Conservation (phyloP, 192 early-diverging fungal genomes). For the Backusella tuberculispora region DNA sequence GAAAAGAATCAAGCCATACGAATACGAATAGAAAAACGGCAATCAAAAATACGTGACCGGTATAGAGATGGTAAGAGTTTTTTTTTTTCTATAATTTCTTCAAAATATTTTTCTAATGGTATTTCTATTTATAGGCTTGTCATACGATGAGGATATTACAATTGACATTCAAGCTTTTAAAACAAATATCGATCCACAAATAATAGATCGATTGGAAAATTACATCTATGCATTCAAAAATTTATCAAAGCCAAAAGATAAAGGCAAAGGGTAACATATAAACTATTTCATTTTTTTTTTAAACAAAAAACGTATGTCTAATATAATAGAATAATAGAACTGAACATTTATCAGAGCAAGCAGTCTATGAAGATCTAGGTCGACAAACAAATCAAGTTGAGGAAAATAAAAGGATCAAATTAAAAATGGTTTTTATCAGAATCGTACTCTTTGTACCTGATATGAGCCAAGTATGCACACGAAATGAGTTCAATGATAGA, state of each 20-base stretch:
- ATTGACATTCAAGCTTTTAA: constrained; percentile 53
- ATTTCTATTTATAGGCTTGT: background rate
- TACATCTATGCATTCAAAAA: constrained; percentile 37
- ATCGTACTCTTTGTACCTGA: constrained; percentile 35
- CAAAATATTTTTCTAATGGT: background rate
- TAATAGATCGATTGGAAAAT: constrained; percentile 49
- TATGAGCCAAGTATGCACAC: constrained; percentile 35
- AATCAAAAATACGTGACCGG: constrained; percentile 4
- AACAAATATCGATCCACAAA: constrained; percentile 47
- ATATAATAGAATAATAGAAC: background rate
- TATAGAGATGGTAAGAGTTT: constrained; percentile 17
- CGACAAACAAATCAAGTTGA: constrained; percentile 6
- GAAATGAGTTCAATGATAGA: constrained; percentile 30
- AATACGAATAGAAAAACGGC: constrained; percentile 27
- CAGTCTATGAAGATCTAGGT: background rate
- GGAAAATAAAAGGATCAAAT: background rate
- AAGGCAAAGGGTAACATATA: background rate
- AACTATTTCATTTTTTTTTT: background rate
- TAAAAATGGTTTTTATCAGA: constrained; percentile 34
- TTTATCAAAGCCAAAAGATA: constrained; percentile 4
- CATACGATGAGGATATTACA: constrained; percentile 39
- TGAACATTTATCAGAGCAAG: background rate
- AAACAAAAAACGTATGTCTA: background rate
- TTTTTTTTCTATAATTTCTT: too few relatives aligned
- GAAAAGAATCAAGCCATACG: constrained; percentile 7